A percentile compares a stretch with the other conserved stretches of the same genome.
These are phyloP conservation scores for Oemleria cerasiformis DNA, from an alignment of 306 rosid species.

Conservation along the genomic window DNA sequence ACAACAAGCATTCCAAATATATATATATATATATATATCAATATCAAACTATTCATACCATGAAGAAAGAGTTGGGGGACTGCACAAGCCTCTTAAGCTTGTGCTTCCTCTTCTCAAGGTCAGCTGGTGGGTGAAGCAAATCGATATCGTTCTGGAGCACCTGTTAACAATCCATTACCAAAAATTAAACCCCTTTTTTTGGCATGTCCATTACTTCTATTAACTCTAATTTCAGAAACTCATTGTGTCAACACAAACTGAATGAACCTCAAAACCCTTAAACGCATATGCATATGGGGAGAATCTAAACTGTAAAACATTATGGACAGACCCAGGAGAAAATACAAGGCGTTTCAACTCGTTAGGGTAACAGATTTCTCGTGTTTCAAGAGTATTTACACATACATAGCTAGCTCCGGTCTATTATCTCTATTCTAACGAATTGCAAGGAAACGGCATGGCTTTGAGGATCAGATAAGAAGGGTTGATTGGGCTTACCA, in stretches of 20 bases:
- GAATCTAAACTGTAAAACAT: neutral
- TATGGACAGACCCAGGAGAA: neutral
- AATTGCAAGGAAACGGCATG: neutral
- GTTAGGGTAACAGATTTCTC: neutral
- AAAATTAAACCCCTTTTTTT: too few relatives aligned
- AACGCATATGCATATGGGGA: too few relatives aligned
- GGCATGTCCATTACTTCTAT: neutral
- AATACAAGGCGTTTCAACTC: neutral
- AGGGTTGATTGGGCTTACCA: constrained; percentile 5
- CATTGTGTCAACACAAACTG: neutral
- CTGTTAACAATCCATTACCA: constrained; percentile 9
- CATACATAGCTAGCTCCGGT: neutral
- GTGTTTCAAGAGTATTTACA: neutral
- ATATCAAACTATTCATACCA: constrained; percentile 18
- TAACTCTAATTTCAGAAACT: neutral
- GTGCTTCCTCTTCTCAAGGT: constrained; percentile 59
- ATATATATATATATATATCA: too few relatives aligned
- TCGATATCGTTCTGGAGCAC: constrained; percentile 61
- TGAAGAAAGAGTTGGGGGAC: constrained; percentile 58
- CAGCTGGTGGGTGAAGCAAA: constrained; percentile 58
- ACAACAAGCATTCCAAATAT: neutral
- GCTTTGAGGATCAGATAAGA: neutral
- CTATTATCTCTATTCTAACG: neutral
- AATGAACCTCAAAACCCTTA: too few relatives aligned
- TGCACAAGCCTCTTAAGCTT: constrained; percentile 66